Base-by-base conservation (phyloP, 129 eudicot genomes). In the Flaveria brownii region DNA sequence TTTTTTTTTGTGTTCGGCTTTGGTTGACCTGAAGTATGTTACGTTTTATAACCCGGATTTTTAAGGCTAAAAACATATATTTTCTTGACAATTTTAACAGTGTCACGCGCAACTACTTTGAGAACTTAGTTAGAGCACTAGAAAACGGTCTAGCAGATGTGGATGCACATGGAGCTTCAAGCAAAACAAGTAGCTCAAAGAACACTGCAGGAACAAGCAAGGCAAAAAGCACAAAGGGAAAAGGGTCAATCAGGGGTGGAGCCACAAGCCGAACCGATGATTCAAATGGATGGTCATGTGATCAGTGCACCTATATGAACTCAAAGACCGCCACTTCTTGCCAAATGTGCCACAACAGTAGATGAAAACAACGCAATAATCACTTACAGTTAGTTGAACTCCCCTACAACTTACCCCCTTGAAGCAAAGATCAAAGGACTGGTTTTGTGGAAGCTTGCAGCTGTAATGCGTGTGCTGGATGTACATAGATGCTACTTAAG, bases 121-220 rank as follows among this genome's bases (percentile, higher is more conserved):
- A 89, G 65, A 89, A 89, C 84, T 80, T 89, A 77, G 92, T 89
- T 43, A 83, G 86, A 83, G 96, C 96, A 51, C 69, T 90, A 56
- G 96, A 90, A 82, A 87, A 87, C n/a, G 88, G 90, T 56, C 85
- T 90, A 55, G 72, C 92, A 5, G 87, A 86, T 41, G 90, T 90
- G 64, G 78, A 74, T 63, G 75, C 92, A 25, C 84, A 81, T 16
- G 90, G 81, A 54, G 80, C 80, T 26, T 74, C 81, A 55, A 86
- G 86, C 83, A 84, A 76, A 42, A 80, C 71, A 43, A 72, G 82
- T 20, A 85, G 73, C 74, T 80, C 87, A 25, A 80, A 66, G 46
- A 78, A 39, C 13, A 79, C 62, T 41, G 92, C 82, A 5, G 93
- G 83, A 45, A 81, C 82, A 49, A 85, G 93, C 79, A 88, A 88